phyloP scores from a whole-genome alignment of 352 stramenopile genomes.

The Aphanomyces stellatus region DNA sequence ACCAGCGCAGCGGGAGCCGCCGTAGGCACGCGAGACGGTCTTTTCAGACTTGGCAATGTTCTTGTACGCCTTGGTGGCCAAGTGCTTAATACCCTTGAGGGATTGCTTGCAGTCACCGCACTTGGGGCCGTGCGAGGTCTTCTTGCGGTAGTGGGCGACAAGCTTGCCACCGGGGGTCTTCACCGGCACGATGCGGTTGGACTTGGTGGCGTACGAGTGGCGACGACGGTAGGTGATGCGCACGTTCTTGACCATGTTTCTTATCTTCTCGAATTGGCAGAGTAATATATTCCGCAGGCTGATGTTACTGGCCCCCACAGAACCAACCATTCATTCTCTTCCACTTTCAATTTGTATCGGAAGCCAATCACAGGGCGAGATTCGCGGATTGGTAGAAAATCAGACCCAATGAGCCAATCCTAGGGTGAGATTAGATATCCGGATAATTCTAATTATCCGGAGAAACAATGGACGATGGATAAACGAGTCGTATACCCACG shows the following conservation, averaged over 20 bases:
- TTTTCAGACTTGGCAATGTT: conserved; percentile 87
- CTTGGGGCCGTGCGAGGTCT: conserved; percentile 89
- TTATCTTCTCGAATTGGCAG: conserved; percentile 24
- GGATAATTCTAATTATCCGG: background rate
- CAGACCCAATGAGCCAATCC: background rate
- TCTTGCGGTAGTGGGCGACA: conserved; percentile 92
- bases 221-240: conserved; percentile 93
- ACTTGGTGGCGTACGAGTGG: conserved; percentile 96
- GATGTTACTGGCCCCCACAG: conserved; percentile 13
- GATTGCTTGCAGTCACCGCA: conserved; percentile 95
- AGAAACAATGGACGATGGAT: too few species aligned
- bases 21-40: conserved; percentile 96
- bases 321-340: conserved; percentile 21
- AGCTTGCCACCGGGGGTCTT: conserved; percentile 94
- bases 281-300: conserved; percentile 3
- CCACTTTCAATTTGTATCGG: background rate
- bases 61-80: conserved; percentile 58
- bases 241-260: conserved; percentile 90
- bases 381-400: conserved; percentile 8
- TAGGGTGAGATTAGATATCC: background rate
- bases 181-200: conserved; percentile 89
- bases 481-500: too few species aligned
- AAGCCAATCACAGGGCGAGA: conserved; percentile 13
- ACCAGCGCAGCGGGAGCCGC: conserved; percentile 87
- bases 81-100: conserved; percentile 88